Percentiles rank a stretch among this genome's conserved stretches.
phyloP scores from a whole-genome alignment of 345 rosid genomes.

The Euphorbia pulcherrima region DNA sequence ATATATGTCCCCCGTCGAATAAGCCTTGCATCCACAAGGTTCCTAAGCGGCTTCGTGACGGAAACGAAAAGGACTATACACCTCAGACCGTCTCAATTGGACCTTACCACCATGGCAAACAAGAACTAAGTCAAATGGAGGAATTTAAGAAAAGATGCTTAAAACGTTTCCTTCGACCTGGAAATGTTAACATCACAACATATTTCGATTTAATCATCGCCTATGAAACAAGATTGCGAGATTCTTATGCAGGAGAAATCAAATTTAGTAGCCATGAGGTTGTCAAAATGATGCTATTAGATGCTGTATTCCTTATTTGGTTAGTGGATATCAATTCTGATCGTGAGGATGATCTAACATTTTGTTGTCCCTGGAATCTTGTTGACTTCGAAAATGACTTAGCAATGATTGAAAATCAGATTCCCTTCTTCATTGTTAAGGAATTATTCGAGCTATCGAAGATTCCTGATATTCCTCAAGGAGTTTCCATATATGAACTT shows the following conservation, averaged over 20 bases:
- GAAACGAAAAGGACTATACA: slow-evolving; percentile 3
- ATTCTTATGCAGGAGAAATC: slow-evolving; percentile 9
- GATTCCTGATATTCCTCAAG: no score
- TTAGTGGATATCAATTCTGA: background rate
- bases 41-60: background rate
- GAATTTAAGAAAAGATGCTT: slow-evolving; percentile 18
- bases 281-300: slow-evolving; percentile 11
- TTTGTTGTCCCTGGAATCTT: background rate
- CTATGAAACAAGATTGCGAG: slow-evolving; percentile 3
- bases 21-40: slow-evolving; percentile 8
- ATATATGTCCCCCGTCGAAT: background rate
- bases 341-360: background rate
- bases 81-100: slow-evolving; percentile 22
- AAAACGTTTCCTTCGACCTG: background rate
- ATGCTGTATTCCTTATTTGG: slow-evolving; percentile 11
- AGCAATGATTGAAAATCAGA: slow-evolving; percentile 14
- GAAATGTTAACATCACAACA: background rate
- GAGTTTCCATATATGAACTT: no score
- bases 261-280: background rate
- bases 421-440: slow-evolving; percentile 12
- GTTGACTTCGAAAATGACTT: background rate
- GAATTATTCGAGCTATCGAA: background rate
- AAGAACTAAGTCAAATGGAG: slow-evolving; percentile 6
- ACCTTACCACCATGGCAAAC: slow-evolving; percentile 17
- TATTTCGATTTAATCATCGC: background rate